Percentiles rank a stretch among this genome's conserved stretches.
Evolutionary conservation across 2,329 filamentous ascomycete genomes (phyloP).

Genomic region (Mycosphaerelloides madeirae): DNA sequence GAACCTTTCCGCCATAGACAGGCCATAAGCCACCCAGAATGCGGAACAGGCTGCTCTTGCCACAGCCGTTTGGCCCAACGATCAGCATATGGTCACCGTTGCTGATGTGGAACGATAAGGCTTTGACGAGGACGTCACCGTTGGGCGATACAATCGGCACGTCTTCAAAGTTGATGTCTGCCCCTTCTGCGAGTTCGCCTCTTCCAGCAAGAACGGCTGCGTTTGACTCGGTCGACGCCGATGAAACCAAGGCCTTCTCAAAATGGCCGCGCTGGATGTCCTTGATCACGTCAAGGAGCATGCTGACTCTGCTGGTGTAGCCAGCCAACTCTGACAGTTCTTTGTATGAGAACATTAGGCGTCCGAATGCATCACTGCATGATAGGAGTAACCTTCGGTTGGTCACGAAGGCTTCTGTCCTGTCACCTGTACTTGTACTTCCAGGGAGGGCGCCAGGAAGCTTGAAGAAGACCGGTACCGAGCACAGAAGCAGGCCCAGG

Average conservation of each 20-base stretch:
- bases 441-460: conserved; percentile 33
- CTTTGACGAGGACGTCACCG: conserved; percentile 82
- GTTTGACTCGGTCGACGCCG: conserved; percentile 75
- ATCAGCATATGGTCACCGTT: conserved; percentile 89
- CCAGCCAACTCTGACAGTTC: conserved; percentile 94
- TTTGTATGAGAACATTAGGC: conserved; percentile 96
- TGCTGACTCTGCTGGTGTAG: conserved; percentile 87
- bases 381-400: conserved; percentile 88
- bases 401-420: conserved; percentile 69
- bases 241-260: conserved; percentile 93
- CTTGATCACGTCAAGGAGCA: conserved; percentile 86
- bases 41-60: conserved; percentile 92
- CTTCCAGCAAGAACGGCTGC: conserved; percentile 76
- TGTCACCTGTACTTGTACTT: conserved; percentile 19
- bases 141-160: conserved; percentile 97
- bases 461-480: conserved; percentile 92
- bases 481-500: conserved; percentile 83
- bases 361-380: conserved; percentile 90
- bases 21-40: conserved; percentile 97
- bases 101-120: conserved; percentile 79
- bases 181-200: conserved; percentile 74
- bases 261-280: conserved; percentile 87
- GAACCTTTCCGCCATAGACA: conserved; percentile 88
- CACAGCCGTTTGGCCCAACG: conserved; percentile 93
- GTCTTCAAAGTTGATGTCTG: conserved; percentile 76